Percentiles rank a stretch among this genome's conserved stretches.
Conservation (phyloP, 78 protist species). For the Bigelowiella natans region DNA sequence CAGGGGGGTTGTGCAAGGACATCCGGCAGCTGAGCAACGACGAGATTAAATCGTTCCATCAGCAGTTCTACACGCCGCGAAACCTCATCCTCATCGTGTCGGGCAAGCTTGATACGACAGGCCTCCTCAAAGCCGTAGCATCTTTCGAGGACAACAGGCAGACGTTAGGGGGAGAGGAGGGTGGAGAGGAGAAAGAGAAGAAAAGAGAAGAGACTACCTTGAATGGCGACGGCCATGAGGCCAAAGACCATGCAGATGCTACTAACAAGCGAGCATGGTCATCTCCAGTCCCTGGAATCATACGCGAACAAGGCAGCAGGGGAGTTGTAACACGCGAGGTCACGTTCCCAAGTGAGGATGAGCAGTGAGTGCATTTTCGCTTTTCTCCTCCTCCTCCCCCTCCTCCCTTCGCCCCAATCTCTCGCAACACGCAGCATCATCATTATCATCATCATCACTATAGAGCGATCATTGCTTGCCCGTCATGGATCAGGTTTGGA, state of each 20-base stretch:
- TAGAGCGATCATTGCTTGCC: constrained; percentile 1
- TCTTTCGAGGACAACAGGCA: neutral
- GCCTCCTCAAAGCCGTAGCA: constrained; percentile 4
- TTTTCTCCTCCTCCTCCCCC: no score
- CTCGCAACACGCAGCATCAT: neutral
- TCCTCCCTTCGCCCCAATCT: neutral
- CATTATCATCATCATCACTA: neutral
- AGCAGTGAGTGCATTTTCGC: no score
- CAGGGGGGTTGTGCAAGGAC: constrained; percentile 43
- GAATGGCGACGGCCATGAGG: neutral
- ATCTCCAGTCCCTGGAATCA: no score
- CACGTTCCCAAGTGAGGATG: no score
- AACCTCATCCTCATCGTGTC: constrained; percentile 38
- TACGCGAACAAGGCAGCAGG: no score
- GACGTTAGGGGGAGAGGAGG: neutral
- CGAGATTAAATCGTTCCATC: constrained; percentile 40
- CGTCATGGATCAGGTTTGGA: constrained; percentile 24
- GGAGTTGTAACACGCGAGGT: no score
- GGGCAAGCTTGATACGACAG: constrained; percentile 17
- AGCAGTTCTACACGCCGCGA: constrained; percentile 39
- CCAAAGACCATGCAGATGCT: neutral
- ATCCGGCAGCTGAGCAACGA: constrained; percentile 22
- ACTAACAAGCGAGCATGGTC: neutral
- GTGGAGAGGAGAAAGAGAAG: neutral
- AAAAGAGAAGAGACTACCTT: neutral